Percentiles rank a stretch among this genome's conserved stretches.
Evolutionary conservation across 1,139 yeast species (phyloP).

Genomic region (Debaryomyces fabryi): DNA sequence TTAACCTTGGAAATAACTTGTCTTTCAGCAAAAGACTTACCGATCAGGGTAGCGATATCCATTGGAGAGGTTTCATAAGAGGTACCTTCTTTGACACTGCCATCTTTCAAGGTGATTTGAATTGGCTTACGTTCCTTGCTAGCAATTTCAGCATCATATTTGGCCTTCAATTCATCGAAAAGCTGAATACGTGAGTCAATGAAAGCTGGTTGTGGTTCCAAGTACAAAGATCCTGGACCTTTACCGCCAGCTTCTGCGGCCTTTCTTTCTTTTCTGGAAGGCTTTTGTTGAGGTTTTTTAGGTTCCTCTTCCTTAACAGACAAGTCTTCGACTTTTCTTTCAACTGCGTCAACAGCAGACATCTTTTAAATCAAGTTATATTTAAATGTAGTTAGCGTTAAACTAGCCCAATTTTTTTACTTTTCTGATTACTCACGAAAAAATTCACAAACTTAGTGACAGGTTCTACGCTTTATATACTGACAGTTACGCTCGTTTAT

Average conservation of each 20-base stretch:
- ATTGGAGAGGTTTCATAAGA: slow-evolving; percentile 91
- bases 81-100: slow-evolving; percentile 73
- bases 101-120: slow-evolving; percentile 84
- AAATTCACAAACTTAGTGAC: slow-evolving; percentile 3
- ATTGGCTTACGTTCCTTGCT: slow-evolving; percentile 61
- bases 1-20: slow-evolving; percentile 90
- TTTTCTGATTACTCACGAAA: slow-evolving; percentile 4
- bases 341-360: slow-evolving; percentile 41
- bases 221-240: slow-evolving; percentile 44
- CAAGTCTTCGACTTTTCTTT: slow-evolving; percentile 57
- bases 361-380: slow-evolving; percentile 20
- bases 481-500: slow-evolving; percentile 3
- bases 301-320: slow-evolving; percentile 36
- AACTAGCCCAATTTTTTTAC: background rate
- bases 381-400: background rate
- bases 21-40: slow-evolving; percentile 80
- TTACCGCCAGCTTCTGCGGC: slow-evolving; percentile 30
- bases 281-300: slow-evolving; percentile 13
- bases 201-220: slow-evolving; percentile 81
- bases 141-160: slow-evolving; percentile 74
- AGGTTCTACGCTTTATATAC: background rate
- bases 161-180: slow-evolving; percentile 79
- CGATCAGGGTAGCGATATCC: slow-evolving; percentile 80
- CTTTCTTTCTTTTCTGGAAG: slow-evolving; percentile 19
- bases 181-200: slow-evolving; percentile 76